phyloP scores from a whole-genome alignment of 2,329 filamentous ascomycete species.

The Thielaviopsis ethacetica region DNA sequence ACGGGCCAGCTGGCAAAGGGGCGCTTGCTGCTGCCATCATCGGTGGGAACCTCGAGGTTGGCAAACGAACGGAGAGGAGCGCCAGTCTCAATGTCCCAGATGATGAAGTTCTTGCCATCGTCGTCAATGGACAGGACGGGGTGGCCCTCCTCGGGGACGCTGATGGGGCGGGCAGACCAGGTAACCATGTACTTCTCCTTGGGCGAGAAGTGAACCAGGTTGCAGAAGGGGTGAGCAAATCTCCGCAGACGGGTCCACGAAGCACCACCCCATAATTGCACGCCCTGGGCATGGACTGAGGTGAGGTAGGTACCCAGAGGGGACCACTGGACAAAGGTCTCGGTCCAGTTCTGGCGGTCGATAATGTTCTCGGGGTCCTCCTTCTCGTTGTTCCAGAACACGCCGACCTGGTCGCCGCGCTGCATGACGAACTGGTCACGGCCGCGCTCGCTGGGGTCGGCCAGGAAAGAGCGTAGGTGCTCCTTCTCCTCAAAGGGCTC shows the following conservation, averaged over 20 bases:
- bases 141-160: slow-evolving; percentile 76
- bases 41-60: slow-evolving; percentile 62
- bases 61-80: slow-evolving; percentile 87
- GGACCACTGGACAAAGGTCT: slow-evolving; percentile 96
- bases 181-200: slow-evolving; percentile 85
- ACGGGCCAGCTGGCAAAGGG: slow-evolving; percentile 87
- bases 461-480: slow-evolving; percentile 85
- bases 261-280: slow-evolving; percentile 88
- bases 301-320: slow-evolving; percentile 86
- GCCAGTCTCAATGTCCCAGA: slow-evolving; percentile 87
- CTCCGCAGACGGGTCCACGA: slow-evolving; percentile 83
- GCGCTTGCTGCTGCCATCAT: slow-evolving; percentile 40
- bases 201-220: slow-evolving; percentile 91
- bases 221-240: slow-evolving; percentile 89
- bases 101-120: slow-evolving; percentile 97
- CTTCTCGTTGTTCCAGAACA: slow-evolving; percentile 98
- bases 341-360: slow-evolving; percentile 91
- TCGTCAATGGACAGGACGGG: slow-evolving; percentile 76
- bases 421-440: slow-evolving; percentile 95
- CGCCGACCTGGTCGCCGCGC: slow-evolving; percentile 76
- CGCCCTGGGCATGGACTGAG: slow-evolving; percentile 88
- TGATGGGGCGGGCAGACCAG: slow-evolving; percentile 89
- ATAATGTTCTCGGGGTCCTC: slow-evolving; percentile 77
- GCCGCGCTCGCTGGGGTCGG: slow-evolving; percentile 60
- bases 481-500: slow-evolving; percentile 88